Base-by-base conservation (phyloP, 2,329 filamentous ascomycete species). In the Cytospora schulzeri region DNA sequence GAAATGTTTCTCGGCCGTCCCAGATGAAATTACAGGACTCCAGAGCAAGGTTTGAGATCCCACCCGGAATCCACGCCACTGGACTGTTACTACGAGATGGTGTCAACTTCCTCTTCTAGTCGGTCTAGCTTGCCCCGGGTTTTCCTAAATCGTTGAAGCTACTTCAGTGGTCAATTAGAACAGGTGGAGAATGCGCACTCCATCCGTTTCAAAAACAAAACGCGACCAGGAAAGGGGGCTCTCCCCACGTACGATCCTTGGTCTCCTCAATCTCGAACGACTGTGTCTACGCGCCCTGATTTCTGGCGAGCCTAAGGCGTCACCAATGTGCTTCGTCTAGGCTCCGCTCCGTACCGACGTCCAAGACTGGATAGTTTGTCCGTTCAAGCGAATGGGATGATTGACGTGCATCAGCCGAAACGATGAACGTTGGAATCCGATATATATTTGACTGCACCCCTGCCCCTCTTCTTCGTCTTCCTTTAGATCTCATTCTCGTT, bases 161-260 rank as follows among this genome's bases (percentile, higher is more conserved):
- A 51, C 19, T 29, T 29, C 63, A 63, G 51, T 60, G 60, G 31
- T 19, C 41, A 48, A 31, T 31, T 33, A 50, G 55, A 41, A 38
- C 17, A 12, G 29, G 61, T 51, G 61, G 61, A 5, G 29, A 9
- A 41, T 29, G 52, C 61, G 45, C 38, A 59, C 57, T 58, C 58
- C 38, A 58, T 29, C 19, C 50, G 65, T 66, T 65, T 65, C 65
- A 55, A 66, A 66, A n/a, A n/a, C n/a, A 66, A 62, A 56, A 48
- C 54, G 45, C 28, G 56, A 52, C 22, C 19, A 29, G 53, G 31
- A 62, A 62, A 60, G 55, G 61, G 57, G 61, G 3, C 2, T 41
- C 22, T 9, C 28, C 54, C 28, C 62, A 41, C 31, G 57, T 26
- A 35, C 24, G 28, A 50, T 22, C 33, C 55, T n/a, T 41, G 19